These are phyloP conservation scores for Nannizziopsis barbatae DNA, from an alignment of 2,329 filamentous ascomycete species.

Conservation along the genomic window DNA sequence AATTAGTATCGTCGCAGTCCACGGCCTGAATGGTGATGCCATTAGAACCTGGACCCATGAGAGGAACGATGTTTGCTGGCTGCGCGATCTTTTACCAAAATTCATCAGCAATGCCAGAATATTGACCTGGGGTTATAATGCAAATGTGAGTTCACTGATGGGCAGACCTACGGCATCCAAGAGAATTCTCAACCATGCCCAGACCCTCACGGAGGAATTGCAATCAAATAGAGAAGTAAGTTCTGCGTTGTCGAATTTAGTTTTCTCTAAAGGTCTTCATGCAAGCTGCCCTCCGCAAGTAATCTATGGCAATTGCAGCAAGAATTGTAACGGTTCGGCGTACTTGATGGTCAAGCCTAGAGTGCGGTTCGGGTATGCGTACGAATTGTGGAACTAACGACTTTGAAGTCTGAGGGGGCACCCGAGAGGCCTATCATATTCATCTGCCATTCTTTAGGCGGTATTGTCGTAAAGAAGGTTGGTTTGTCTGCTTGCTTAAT, in stretches of 20 bases:
- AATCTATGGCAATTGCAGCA: not conserved
- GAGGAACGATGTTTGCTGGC: slow-evolving; percentile 26
- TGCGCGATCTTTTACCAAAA: slow-evolving; percentile 19
- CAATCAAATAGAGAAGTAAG: slow-evolving; percentile 25
- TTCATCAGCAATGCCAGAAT: slow-evolving; percentile 19
- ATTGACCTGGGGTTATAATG: slow-evolving; percentile 26
- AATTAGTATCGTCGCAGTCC: slow-evolving; percentile 35
- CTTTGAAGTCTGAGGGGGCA: slow-evolving; percentile 23
- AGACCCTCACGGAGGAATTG: slow-evolving; percentile 27
- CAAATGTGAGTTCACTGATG: slow-evolving; percentile 10
- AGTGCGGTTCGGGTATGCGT: no score
- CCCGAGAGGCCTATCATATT: slow-evolving; percentile 31
- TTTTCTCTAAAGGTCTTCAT: no score
- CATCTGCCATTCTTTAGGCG: slow-evolving; percentile 33
- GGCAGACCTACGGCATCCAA: slow-evolving; percentile 1
- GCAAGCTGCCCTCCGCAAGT: no score
- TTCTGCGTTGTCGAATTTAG: no score
- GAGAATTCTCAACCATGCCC: slow-evolving; percentile 28
- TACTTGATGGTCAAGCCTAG: no score
- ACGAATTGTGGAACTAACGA: not conserved
- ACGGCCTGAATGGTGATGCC: slow-evolving; percentile 34
- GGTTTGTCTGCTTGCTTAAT: slow-evolving; percentile 3
- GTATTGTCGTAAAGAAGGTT: slow-evolving; percentile 33
- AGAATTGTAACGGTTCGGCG: no score
- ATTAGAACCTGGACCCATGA: slow-evolving; percentile 31